These are phyloP conservation scores for Hypoxylon subgilvum DNA, from an alignment of 495 filamentous ascomycete genomes.

Conservation along the genomic window DNA sequence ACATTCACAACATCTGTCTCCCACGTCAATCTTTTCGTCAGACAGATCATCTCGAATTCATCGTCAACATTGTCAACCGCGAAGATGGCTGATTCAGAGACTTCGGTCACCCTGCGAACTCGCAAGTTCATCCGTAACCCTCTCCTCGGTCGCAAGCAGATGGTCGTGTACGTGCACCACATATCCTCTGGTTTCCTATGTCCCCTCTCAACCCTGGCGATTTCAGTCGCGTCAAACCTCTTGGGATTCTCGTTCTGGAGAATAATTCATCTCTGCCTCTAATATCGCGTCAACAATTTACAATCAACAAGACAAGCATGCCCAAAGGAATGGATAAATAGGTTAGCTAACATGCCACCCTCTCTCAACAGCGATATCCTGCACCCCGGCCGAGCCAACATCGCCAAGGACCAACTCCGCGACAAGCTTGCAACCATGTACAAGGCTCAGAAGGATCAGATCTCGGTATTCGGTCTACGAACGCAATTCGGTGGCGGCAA, in stretches of 20 bases:
- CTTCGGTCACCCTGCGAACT: slow-evolving; percentile 93
- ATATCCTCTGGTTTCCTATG: slow-evolving; percentile 32
- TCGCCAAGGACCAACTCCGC: slow-evolving; percentile 98
- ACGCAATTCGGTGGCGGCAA: slow-evolving; percentile 99
- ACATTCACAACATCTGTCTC: slow-evolving; percentile 8
- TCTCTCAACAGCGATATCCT: slow-evolving; percentile 82
- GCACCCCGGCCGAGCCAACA: slow-evolving; percentile 96
- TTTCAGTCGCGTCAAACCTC: too few relatives aligned
- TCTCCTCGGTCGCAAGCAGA: slow-evolving; percentile 97
- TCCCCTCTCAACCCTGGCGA: neutral
- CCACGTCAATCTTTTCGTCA: slow-evolving; percentile 5
- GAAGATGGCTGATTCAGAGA: slow-evolving; percentile 87
- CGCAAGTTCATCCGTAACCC: slow-evolving; percentile 99
- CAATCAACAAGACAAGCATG: neutral
- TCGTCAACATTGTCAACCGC: slow-evolving; percentile 40
- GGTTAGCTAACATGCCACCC: slow-evolving; percentile 22
- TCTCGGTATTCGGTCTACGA: slow-evolving; percentile 96
- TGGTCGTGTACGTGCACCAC: slow-evolving; percentile 95
- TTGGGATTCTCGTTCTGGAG: too few relatives aligned
- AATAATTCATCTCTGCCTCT: too few relatives aligned
- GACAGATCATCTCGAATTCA: slow-evolving; percentile 27
- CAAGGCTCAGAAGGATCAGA: slow-evolving; percentile 95
- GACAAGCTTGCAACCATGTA: slow-evolving; percentile 92
- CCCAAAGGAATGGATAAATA: neutral
- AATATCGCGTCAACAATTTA: too few relatives aligned